A percentile compares a stretch with the other conserved stretches of the same genome.
These are phyloP conservation scores for Ceratopteris richardii DNA, from an alignment of 75 land plant genomes.

Conservation along the genomic window DNA sequence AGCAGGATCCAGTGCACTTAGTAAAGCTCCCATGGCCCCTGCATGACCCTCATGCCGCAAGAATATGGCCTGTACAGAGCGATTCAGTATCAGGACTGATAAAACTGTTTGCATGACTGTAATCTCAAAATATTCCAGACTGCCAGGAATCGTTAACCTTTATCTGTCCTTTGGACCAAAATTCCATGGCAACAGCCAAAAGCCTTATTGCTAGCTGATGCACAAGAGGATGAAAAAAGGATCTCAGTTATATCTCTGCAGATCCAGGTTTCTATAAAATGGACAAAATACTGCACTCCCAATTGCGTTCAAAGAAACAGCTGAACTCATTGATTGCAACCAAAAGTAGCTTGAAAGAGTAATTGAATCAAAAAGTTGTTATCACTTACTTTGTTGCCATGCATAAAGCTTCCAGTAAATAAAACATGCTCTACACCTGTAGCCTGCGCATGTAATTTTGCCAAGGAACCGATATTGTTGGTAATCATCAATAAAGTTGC, in stretches of 20 bases:
- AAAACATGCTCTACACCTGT: conserved; percentile 19
- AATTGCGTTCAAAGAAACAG: too few relatives aligned
- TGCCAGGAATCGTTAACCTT: too few relatives aligned
- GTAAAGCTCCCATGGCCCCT: conserved; percentile 34
- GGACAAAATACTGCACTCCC: too few relatives aligned
- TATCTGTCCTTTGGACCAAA: conserved; percentile 37
- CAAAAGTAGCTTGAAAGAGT: too few relatives aligned
- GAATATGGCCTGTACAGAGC: conserved; percentile 41
- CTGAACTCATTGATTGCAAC: too few relatives aligned
- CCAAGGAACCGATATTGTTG: conserved; percentile 36
- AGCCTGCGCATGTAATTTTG: conserved; percentile 26
- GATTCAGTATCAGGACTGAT: too few relatives aligned
- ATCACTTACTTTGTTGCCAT: conserved; percentile 23
- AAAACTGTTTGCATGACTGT: too few relatives aligned
- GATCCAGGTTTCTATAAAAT: too few relatives aligned
- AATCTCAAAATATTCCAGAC: too few relatives aligned
- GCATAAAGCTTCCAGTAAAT: conserved; percentile 35
- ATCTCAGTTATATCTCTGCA: too few relatives aligned
- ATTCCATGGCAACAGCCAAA: conserved; percentile 33
- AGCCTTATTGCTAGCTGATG: conserved; percentile 29
- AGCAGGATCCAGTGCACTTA: conserved; percentile 20
- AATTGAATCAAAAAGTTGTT: too few relatives aligned
- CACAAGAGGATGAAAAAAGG: too few relatives aligned
- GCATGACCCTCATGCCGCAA: conserved; percentile 39
- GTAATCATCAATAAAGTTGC: conserved; percentile 33